Evolutionary conservation across 441 rosid species (phyloP).

Genomic region (Geranium incanum): DNA sequence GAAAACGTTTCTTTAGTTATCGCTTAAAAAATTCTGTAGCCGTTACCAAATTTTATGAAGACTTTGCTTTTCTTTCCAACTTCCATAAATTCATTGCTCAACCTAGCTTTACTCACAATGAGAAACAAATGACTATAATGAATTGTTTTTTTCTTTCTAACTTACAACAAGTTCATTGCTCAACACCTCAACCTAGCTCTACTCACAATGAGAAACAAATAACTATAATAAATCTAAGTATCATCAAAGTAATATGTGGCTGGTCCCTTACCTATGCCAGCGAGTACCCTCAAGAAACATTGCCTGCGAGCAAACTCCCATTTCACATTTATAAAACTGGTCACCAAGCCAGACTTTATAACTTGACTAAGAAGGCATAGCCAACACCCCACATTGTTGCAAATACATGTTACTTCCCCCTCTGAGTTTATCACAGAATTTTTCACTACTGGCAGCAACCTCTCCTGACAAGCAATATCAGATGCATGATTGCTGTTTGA

Average conservation of each 20-base stretch:
- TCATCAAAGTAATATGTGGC: slow-evolving; percentile 14
- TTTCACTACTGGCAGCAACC: slow-evolving; percentile 27
- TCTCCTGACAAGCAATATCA: slow-evolving; percentile 24
- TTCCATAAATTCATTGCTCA: slow-evolving; percentile 3
- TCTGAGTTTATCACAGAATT: slow-evolving; percentile 24
- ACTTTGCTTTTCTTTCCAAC: background rate
- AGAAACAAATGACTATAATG: background rate
- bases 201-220: background rate
- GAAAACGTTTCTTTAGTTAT: background rate
- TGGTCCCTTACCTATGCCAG: slow-evolving; percentile 52
- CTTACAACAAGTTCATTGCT: slow-evolving; percentile 1
- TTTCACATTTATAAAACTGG: slow-evolving; percentile 39
- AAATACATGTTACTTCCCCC: slow-evolving; percentile 40
- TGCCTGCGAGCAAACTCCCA: slow-evolving; percentile 69
- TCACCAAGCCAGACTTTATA: slow-evolving; percentile 43
- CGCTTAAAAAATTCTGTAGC: background rate
- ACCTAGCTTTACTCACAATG: slow-evolving; percentile 1
- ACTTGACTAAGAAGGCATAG: slow-evolving; percentile 44
- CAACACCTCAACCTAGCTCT: background rate
- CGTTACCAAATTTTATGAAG: background rate
- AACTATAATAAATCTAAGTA: background rate
- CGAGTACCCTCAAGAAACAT: slow-evolving; percentile 44
- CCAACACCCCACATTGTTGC: slow-evolving; percentile 56
- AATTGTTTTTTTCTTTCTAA: background rate
- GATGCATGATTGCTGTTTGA: slow-evolving; percentile 22